Evolutionary conservation across 164 flowering plant species (phyloP).

Genomic region (Magnolia sinica): DNA sequence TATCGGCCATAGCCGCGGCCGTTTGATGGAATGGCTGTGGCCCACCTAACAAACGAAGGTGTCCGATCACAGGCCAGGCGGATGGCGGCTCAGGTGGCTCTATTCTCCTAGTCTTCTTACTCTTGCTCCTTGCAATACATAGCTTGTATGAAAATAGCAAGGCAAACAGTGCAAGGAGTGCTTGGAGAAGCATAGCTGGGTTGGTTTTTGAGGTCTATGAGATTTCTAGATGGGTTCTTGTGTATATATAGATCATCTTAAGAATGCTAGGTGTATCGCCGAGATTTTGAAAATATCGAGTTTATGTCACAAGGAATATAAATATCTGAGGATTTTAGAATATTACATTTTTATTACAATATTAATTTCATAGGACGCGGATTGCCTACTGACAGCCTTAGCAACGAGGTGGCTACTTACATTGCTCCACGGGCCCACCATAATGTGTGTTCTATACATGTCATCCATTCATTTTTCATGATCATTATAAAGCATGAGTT

Average conservation of each 20-base stretch:
- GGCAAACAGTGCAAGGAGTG: background rate
- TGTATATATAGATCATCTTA: background rate
- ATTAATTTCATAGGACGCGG: too few relatives aligned
- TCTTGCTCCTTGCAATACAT: background rate
- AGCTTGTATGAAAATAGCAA: background rate
- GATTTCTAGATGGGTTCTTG: too few relatives aligned
- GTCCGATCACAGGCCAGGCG: conserved; percentile 21
- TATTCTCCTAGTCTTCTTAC: background rate
- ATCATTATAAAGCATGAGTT: too few relatives aligned
- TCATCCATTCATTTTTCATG: too few relatives aligned
- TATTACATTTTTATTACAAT: too few relatives aligned
- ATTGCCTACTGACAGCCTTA: too few relatives aligned
- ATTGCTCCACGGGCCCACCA: too few relatives aligned
- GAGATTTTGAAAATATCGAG: background rate
- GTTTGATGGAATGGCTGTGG: background rate
- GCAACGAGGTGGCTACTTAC: too few relatives aligned
- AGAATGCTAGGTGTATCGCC: background rate
- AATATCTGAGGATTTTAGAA: too few relatives aligned
- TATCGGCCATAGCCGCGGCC: conserved; percentile 19
- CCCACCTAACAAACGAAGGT: conserved; percentile 12
- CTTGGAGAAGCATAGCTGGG: background rate
- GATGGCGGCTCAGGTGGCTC: conserved; percentile 13
- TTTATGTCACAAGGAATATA: too few relatives aligned
- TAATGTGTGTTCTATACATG: too few relatives aligned
- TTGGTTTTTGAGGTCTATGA: background rate